Percentiles rank a stretch among this genome's conserved stretches.
Evolutionary conservation across 768 basidiomycete species (phyloP).

Genomic region (Mycena vitilis): DNA sequence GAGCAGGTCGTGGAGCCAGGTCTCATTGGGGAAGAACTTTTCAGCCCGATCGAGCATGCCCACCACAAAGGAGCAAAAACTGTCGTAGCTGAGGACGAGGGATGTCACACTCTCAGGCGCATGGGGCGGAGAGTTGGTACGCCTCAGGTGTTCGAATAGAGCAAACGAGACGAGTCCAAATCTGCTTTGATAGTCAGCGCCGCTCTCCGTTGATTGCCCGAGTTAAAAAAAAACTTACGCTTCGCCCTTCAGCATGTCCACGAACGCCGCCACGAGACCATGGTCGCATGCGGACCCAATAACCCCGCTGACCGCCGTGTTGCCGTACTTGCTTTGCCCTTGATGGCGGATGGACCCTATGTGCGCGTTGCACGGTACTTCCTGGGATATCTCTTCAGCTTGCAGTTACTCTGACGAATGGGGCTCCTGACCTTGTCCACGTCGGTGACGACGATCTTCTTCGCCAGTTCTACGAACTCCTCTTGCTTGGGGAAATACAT

Average conservation of each 20-base stretch:
- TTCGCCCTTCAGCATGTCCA: conserved; percentile 25
- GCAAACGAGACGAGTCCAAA: no score
- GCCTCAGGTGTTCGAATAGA: no score
- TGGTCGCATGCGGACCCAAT: conserved; percentile 24
- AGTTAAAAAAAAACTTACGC: conserved; percentile 14
- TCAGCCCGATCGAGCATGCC: no score
- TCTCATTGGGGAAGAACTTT: conserved; percentile 16
- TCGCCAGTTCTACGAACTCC: conserved; percentile 1
- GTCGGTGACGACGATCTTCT: conserved; percentile 1
- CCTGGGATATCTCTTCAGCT: conserved; percentile 9
- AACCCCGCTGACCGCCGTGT: conserved; percentile 2
- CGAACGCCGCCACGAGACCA: conserved; percentile 14
- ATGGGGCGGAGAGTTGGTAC: no score
- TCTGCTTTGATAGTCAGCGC: no score
- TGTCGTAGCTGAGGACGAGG: no score
- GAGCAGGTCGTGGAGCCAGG: conserved; percentile 21
- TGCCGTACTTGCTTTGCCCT: conserved; percentile 15
- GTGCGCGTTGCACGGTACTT: neutral
- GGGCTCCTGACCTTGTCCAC: conserved; percentile 17
- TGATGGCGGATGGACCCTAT: conserved; percentile 24
- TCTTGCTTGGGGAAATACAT: conserved; percentile 26
- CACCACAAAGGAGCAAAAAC: no score
- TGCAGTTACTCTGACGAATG: neutral
- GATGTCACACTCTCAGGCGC: no score
- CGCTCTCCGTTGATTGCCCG: no score